Base-by-base conservation (phyloP, 176 grass and related monocot species). In the Tillandsia fasciculata region DNA sequence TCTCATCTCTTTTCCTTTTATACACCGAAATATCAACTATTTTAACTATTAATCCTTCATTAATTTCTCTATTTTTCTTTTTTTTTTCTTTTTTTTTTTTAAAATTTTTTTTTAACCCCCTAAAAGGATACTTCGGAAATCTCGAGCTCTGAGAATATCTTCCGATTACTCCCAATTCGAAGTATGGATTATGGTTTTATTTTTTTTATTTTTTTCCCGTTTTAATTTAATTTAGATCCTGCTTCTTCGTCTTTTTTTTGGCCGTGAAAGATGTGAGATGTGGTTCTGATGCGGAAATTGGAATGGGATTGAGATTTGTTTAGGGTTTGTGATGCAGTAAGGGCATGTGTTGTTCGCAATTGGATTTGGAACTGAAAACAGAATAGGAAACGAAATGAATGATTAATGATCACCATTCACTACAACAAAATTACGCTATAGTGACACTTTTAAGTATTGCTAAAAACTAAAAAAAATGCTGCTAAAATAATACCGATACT, bases 121-220 rank as follows among this genome's bases (percentile, higher is more conserved):
- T 24, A 17, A 0, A 3, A 76, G 73, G 64, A 9, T 66, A 22
- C 48, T 24, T 70, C 58, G 74, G 20, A 76, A 67, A 48, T 26
- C 51, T 22, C 52, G 15, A 18, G 24, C 69, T n/a, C 28, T 54
- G 8, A 53, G 59, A 27, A 53, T 79, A 12, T 79, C 70, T 24
- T 52, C 58, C 61, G 75, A 27, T 52, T 80, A 77, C 54, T 84
- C 72, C 42, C 82, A 78, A 47, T 57, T 91, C 33, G 81, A 91
- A 82, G 88, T 91, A 50, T 51, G 64, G 23, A 23, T 2, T 15
- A 15, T 18, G 8, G 10, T 13, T 17, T 67, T 28, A 33, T 28
- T 12, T 23, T 23, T n/a, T 14, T 13, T 11, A 56, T 28, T 52
- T 28, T 12, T 23, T 23, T n/a, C 12, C 42, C 2, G 1, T 23